Evolutionary conservation across 139 green algal genomes (phyloP).

Genomic region (Picochlorum sp.): DNA sequence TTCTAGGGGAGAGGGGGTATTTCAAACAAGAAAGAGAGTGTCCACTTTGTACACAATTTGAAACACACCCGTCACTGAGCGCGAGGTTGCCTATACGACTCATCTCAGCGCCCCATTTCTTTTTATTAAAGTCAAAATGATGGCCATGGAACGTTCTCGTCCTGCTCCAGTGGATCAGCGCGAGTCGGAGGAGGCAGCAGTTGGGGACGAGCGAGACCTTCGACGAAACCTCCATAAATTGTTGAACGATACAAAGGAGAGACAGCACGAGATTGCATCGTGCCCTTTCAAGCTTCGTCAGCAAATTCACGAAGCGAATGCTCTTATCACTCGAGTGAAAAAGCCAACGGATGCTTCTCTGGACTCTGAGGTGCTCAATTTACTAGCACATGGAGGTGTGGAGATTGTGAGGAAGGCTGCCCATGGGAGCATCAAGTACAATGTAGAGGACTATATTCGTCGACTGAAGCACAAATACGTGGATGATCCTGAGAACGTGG

Average conservation of each 20-base stretch:
- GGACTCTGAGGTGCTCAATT: constrained; percentile 46
- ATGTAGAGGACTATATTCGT: constrained; percentile 23
- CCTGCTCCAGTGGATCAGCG: not conserved
- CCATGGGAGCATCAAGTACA: constrained; percentile 11
- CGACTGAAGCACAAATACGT: constrained; percentile 26
- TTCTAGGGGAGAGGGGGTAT: too few species aligned
- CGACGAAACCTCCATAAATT: not conserved
- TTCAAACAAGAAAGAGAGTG: too few species aligned
- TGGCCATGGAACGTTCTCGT: not conserved
- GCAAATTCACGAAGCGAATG: not conserved
- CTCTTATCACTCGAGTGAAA: constrained; percentile 8
- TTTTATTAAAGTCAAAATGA: not conserved
- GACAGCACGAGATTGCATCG: constrained; percentile 5
- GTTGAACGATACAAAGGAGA: constrained; percentile 16
- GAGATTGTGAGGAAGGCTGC: constrained; percentile 26
- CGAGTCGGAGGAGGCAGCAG: not conserved
- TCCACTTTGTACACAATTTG: too few species aligned
- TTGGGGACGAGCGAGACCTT: not conserved
- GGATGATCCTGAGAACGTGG: constrained; percentile 18
- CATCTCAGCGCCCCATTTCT: too few species aligned
- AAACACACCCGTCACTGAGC: too few species aligned
- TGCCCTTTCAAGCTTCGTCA: not conserved
- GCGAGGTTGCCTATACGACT: too few species aligned
- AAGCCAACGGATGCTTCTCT: constrained; percentile 45
- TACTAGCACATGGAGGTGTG: constrained; percentile 30